Percentiles rank a stretch among this genome's conserved stretches.
These are phyloP conservation scores for Ceratocystiopsis sp. DNA, from an alignment of 2,329 filamentous ascomycete species.

Conservation along the genomic window DNA sequence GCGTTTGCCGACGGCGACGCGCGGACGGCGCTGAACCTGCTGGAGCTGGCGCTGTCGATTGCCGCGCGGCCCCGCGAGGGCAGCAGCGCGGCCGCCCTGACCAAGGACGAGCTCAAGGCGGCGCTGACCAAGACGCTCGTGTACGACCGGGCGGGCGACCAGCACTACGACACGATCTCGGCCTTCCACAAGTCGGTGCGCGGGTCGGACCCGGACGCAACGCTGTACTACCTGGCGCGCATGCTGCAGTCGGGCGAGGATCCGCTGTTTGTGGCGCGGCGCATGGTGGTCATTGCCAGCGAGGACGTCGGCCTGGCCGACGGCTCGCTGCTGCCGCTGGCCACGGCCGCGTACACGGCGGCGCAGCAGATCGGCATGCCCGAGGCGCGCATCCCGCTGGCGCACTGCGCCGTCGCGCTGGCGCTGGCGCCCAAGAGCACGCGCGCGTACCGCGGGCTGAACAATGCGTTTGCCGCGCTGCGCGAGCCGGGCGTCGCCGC, in stretches of 20 bases:
- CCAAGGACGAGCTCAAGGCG: slow-evolving; percentile 60
- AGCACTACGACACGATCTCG: slow-evolving; percentile 95
- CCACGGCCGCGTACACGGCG: slow-evolving; percentile 72
- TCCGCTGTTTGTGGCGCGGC: slow-evolving; percentile 75
- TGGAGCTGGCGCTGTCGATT: slow-evolving; percentile 75
- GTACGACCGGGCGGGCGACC: slow-evolving; percentile 86
- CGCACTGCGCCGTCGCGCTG: slow-evolving; percentile 71
- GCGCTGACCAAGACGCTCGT: slow-evolving; percentile 82
- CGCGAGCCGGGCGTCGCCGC: slow-evolving; percentile 69
- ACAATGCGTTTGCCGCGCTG: slow-evolving; percentile 63
- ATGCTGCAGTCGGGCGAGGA: slow-evolving; percentile 96
- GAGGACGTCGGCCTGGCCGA: slow-evolving; percentile 90
- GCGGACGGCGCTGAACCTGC: slow-evolving; percentile 76
- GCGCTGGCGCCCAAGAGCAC: slow-evolving; percentile 74
- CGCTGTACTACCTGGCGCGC: slow-evolving; percentile 84
- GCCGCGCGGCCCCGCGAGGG: slow-evolving; percentile 21
- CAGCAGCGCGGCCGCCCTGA: slow-evolving; percentile 28
- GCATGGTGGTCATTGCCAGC: slow-evolving; percentile 86
- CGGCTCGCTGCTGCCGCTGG: slow-evolving; percentile 64
- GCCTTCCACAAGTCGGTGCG: slow-evolving; percentile 94
- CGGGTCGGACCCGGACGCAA: slow-evolving; percentile 69
- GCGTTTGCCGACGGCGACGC: slow-evolving; percentile 86
- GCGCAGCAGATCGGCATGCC: slow-evolving; percentile 90
- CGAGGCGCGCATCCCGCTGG: slow-evolving; percentile 82
- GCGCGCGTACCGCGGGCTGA: slow-evolving; percentile 64